Base-by-base conservation (phyloP, 371 early-diverging fungal genomes). In the Entomophthora muscae region DNA sequence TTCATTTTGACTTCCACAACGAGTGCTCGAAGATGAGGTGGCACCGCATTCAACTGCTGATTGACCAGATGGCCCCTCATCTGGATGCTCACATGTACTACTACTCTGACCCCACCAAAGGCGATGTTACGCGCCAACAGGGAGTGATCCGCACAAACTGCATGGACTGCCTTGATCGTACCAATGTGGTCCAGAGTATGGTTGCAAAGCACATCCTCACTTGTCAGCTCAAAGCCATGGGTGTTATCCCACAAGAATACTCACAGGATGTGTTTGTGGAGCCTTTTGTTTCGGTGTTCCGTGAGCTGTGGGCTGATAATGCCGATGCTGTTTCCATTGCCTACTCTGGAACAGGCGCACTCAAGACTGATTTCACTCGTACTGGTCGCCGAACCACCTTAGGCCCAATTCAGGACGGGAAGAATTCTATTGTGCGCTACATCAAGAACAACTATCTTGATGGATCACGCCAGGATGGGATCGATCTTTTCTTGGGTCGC, bases 111-210 rank as follows among this genome's bases (percentile, higher is more conserved):
- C 42, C 42, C 42, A 42, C 42, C n/a, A 22, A 22, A 7, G 22
- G 26, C 2, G 65, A 71, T 22, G 42, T 65, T 22, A 57, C 33
- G 21, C 52, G 21, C 26, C 69, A 65, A 32, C 98, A 99, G 0
- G 88, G 90, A 1, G 87, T 98, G 17, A 77, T 95, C 7, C 86
- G 99, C 63, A 90, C 97, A 3, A 99, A 99, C 72, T 99, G 99
- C 71, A 97, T 99, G 85, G 99, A 99, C 76, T 99, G 98, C 68
- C 75, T 99, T 57, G 99, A 99, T 74, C 83, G 99, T 68, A 99
- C 99, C 32, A 99, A 99, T 68, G 95, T 98, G 2, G 93, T 96
- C 1, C 99, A 99, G 70, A 88, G 86, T 31, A 86, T 86, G 13
- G 69, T 97, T 32, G 93, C 91, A n/a, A 82, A 87, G 22, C 72